These are phyloP conservation scores for Auriscalpium orientale DNA, from an alignment of 768 basidiomycete genomes.

Conservation along the genomic window DNA sequence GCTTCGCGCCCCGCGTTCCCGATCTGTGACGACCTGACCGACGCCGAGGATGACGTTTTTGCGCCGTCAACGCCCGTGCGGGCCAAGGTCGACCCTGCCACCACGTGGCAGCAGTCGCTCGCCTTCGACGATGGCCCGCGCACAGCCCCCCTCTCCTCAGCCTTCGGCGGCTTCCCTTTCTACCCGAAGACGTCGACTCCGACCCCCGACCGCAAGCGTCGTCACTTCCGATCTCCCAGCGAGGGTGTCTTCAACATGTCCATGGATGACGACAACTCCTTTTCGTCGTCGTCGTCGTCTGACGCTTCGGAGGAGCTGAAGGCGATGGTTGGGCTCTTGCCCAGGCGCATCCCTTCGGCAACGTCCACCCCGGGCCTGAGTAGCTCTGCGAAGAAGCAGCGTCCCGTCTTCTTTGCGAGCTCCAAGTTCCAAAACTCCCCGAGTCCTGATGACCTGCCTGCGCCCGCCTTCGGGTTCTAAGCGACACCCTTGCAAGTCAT, in stretches of 20 bases:
- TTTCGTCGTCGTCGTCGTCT: constrained; percentile 32
- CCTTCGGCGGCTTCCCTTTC: constrained; percentile 34
- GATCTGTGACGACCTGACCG: constrained; percentile 66
- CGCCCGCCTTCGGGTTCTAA: constrained; percentile 44
- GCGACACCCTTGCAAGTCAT: constrained; percentile 13
- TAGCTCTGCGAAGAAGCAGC: constrained; percentile 3
- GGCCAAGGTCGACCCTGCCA: constrained; percentile 1
- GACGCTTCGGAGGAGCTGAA: constrained; percentile 32
- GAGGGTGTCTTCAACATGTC: constrained; percentile 73
- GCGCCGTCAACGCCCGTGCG: constrained; percentile 52
- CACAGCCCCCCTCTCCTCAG: constrained; percentile 42
- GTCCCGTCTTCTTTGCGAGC: constrained; percentile 57
- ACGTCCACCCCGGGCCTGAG: constrained; percentile 8
- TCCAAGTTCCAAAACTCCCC: constrained; percentile 84
- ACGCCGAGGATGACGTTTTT: constrained; percentile 29
- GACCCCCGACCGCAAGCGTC: constrained; percentile 26
- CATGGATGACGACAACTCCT: constrained; percentile 50
- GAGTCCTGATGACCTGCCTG: constrained; percentile 73
- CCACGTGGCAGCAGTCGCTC: constrained; percentile 27
- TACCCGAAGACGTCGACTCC: constrained; percentile 30
- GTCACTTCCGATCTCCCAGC: constrained; percentile 56
- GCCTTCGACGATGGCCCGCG: constrained; percentile 32
- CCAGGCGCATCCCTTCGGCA: constrained; percentile 9
- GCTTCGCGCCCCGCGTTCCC: constrained; percentile 42
- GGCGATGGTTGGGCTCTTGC: constrained; percentile 24